Percentiles rank a stretch among this genome's conserved stretches.
phyloP scores from a whole-genome alignment of 805 yeast species.

The Lipomyces sp. region DNA sequence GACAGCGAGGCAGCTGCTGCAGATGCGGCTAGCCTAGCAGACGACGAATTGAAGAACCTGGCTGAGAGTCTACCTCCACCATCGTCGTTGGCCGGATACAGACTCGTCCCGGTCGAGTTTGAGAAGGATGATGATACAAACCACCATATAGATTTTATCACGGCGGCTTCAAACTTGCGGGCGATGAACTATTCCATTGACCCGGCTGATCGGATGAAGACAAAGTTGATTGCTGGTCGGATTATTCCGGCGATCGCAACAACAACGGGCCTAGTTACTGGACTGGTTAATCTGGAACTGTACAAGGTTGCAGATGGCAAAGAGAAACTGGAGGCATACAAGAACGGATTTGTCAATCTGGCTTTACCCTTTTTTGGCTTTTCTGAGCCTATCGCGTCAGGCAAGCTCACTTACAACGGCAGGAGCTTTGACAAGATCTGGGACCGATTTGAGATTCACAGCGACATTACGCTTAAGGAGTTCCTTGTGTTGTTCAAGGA shows the following conservation, averaged over 20 bases:
- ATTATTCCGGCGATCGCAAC: slow-evolving; percentile 99
- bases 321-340: slow-evolving; percentile 70
- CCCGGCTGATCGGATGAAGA: slow-evolving; percentile 81
- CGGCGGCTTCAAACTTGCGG: slow-evolving; percentile 94
- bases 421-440: slow-evolving; percentile 84
- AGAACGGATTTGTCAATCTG: slow-evolving; percentile 87
- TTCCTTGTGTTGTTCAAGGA: slow-evolving; percentile 71
- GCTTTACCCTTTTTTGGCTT: slow-evolving; percentile 96
- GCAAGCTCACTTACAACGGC: slow-evolving; percentile 73
- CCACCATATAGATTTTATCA: slow-evolving; percentile 92
- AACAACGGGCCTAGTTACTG: slow-evolving; percentile 96
- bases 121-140: slow-evolving; percentile 98
- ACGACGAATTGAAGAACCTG: slow-evolving; percentile 61
- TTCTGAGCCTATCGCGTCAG: slow-evolving; percentile 89
- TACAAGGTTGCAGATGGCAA: slow-evolving; percentile 82
- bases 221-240: slow-evolving; percentile 96
- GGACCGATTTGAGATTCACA: slow-evolving; percentile 79
- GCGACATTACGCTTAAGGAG: slow-evolving; percentile 67
- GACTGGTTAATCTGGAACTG: slow-evolving; percentile 85
- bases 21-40: slow-evolving; percentile 45
- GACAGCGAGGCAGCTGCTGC: slow-evolving; percentile 71
- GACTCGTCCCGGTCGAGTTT: slow-evolving; percentile 85
- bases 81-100: slow-evolving; percentile 80
- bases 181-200: slow-evolving; percentile 58
- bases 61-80: slow-evolving; percentile 86